Percentiles rank a stretch among this genome's conserved stretches.
phyloP scores from a whole-genome alignment of 2,329 filamentous ascomycete genomes.

The Paecilomyces niveus region DNA sequence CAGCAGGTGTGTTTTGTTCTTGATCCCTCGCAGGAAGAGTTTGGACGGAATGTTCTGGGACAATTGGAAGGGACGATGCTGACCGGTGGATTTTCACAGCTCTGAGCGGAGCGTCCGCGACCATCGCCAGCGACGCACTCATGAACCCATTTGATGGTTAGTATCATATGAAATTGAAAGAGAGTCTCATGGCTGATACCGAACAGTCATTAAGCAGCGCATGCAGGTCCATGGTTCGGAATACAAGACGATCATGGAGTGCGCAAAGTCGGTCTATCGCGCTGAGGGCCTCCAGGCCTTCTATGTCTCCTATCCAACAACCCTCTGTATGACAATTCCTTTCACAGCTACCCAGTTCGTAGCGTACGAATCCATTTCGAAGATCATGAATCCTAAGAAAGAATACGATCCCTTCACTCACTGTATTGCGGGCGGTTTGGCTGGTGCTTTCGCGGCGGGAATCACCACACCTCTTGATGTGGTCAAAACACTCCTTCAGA shows the following conservation, averaged over 20 bases:
- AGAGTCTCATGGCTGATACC: not conserved
- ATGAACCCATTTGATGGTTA: constrained; percentile 99
- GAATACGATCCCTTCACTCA: constrained; percentile 88
- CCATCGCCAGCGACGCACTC: constrained; percentile 92
- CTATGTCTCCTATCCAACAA: constrained; percentile 97
- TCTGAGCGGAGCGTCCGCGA: constrained; percentile 86
- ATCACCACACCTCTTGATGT: constrained; percentile 96
- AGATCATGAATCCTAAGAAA: constrained; percentile 74
- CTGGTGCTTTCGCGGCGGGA: constrained; percentile 86
- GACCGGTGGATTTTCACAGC: constrained; percentile 50
- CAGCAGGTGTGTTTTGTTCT: constrained; percentile 63
- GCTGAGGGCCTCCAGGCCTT: constrained; percentile 86
- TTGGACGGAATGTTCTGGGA: not conserved
- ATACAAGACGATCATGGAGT: constrained; percentile 80
- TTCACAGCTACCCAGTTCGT: constrained; percentile 97
- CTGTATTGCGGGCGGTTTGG: constrained; percentile 84
- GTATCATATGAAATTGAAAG: constrained; percentile 19
- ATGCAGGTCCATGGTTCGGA: constrained; percentile 98
- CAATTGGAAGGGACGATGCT: constrained; percentile 4
- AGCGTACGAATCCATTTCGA: constrained; percentile 94
- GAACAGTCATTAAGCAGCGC: constrained; percentile 90
- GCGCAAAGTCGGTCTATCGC: constrained; percentile 78
- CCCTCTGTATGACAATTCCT: constrained; percentile 95
- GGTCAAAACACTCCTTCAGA: constrained; percentile 96
- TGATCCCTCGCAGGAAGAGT: not conserved